These are phyloP conservation scores for Xylariomycetidae sp. DNA, from an alignment of 2,329 filamentous ascomycete species.

Conservation along the genomic window DNA sequence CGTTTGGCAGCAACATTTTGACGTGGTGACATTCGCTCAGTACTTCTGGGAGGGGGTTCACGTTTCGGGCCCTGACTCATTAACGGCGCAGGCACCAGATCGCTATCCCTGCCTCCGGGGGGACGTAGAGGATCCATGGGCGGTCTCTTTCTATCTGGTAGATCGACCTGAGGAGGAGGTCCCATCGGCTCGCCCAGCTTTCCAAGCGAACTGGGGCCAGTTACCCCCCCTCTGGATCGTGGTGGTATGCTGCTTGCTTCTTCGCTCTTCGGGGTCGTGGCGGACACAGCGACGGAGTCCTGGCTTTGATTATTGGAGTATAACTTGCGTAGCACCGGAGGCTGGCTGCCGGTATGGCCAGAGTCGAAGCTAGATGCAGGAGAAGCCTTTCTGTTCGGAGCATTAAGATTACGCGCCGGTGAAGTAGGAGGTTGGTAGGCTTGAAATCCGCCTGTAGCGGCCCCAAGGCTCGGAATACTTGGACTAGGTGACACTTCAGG, in stretches of 20 bases:
- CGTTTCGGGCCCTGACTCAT: conserved; percentile 44
- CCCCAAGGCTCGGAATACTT: conserved; percentile 8
- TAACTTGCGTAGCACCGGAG: conserved; percentile 38
- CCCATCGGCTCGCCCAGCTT: conserved; percentile 32
- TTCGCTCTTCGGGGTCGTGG: conserved; percentile 41
- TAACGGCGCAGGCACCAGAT: conserved; percentile 52
- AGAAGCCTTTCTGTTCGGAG: conserved; percentile 38
- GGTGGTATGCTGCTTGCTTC: conserved; percentile 45
- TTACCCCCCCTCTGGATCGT: conserved; percentile 46
- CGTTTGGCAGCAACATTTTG: conserved; percentile 35
- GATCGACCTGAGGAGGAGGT: conserved; percentile 34
- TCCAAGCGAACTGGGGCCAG: conserved; percentile 32
- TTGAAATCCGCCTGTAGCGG: conserved; percentile 14
- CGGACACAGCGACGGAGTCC: conserved; percentile 47
- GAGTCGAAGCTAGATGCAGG: conserved; percentile 49
- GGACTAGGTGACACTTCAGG: no score
- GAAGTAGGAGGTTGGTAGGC: conserved; percentile 20
- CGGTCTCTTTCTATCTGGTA: conserved; percentile 59
- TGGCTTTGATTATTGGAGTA: conserved; percentile 50
- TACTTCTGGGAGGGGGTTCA: conserved; percentile 47
- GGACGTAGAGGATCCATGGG: conserved; percentile 58
- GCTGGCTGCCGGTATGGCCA: conserved; percentile 33
- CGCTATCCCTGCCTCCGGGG: conserved; percentile 39
- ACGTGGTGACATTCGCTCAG: conserved; percentile 40
- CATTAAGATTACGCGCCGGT: conserved; percentile 27